Evolutionary conservation across 1,284 basidiomycete species (phyloP), one percentile per base, ranked within the genome.

Genomic region (Puccinia brachypodii): DNA sequence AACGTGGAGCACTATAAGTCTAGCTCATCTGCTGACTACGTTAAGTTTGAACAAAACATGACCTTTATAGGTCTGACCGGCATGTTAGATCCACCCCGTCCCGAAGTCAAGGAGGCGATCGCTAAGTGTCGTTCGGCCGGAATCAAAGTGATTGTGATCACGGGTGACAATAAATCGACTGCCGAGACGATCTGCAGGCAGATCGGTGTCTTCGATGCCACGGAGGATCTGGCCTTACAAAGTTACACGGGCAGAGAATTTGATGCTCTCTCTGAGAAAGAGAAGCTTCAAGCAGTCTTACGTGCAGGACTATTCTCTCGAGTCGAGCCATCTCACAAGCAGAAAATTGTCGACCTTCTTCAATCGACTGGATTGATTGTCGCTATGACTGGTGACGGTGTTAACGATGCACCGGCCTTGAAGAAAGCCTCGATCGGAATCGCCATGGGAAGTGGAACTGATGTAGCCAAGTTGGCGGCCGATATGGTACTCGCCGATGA

Each of bases 61-160:
- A 93, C 93, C 0, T 96, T 99, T 86, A 94, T 98, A 82, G 95
- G 94, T 38, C 89, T 99, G 44, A 94, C 97, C 76, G 97, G 95
- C 81, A 99, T 99, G 96, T 90, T 96, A 47, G 97, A 99, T 86
- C 97, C 96, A 19, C 97, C 97, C 19, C 92, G 97, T 36, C 96
- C 96, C 16, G 97, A 98, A 87, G 96, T 96, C 36, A 90, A 90
- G 64, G 89, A 88, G 53, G 96, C 97, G 19, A 92, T 99, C 58
- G 92, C 92, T 56, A 94, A 94, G 86, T 98, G 96, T 88, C 91
- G 90, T 84, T 92, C 92, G 36, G 97, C 97, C 3, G 97, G 97
- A 33, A 98, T 99, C 84, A 91, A 95, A 62, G 95, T 98, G 60
- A 92, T 99, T 84, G 96, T 97, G 85, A 98, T 99, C 86, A 99